Base-by-base conservation (phyloP, 441 rosid genomes). In the Metrosideros polymorpha region DNA sequence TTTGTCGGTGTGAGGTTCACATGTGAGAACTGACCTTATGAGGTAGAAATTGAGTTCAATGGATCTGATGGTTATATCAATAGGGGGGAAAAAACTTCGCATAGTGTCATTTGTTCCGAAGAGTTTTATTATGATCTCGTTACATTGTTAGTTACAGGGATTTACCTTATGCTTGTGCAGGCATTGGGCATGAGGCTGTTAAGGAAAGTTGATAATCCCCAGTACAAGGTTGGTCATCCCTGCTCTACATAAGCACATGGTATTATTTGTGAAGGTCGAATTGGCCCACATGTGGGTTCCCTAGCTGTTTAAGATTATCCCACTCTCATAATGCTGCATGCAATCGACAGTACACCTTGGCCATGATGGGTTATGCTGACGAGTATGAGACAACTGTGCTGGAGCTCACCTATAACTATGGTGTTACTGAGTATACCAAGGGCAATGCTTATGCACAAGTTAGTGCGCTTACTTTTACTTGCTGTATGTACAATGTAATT, bases 371-470 rank as follows among this genome's bases (percentile, higher is more conserved):
- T 22, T 95, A 97, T 89, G 99, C 93, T 32, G 99, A 96, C 19
- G 99, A 98, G 87, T 4, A 93, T n/a, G 89, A 94, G 94, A 91
- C 99, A 3, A 92, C 93, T 84, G 98, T 97, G 85, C 90, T 98
- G 89, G 99, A 98, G 90, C 89, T 98, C 91, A 95, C 98, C 63
- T 96, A 94, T 86, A 96, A 96, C 85, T 93, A 96, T 90, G 99
- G 89, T 18, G 99, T 96, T 89, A 93, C 96, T 75, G 99, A 96
- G 89, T 98, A 98, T 91, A 93, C 98, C 84, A 98, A 96, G 91
- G 99, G 99, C 56, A 92, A 95, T 89, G 99, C 98, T 32, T 98
- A 98, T 89, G 99, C 94, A 49, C 99, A 96, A 95, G 99, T 95
- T 42, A 49, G 85, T 35, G 87, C 19, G 29, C 54, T 85, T 35